Evolutionary conservation across 2,329 filamentous ascomycete species (phyloP).

Genomic region (Trichoderma sp.): DNA sequence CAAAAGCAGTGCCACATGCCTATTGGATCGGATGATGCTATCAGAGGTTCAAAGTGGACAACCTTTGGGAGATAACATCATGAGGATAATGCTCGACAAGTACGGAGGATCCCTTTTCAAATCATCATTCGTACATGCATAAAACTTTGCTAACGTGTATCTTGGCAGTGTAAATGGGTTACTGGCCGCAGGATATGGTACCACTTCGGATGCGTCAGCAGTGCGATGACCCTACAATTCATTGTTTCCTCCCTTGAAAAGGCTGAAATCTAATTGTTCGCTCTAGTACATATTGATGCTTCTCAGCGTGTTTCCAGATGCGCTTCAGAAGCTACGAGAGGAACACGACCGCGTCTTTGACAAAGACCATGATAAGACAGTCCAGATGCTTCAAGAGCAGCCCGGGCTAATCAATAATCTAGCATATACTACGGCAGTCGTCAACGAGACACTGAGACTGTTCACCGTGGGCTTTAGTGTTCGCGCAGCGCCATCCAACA

Average conservation of each 20-base stretch:
- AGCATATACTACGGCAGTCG: slow-evolving; percentile 55
- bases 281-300: slow-evolving; percentile 29
- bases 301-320: slow-evolving; percentile 33
- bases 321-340: slow-evolving; percentile 31
- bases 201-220: neutral
- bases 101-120: neutral
- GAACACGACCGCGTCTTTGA: slow-evolving; percentile 37
- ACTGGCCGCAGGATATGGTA: neutral
- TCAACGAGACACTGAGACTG: slow-evolving; percentile 58
- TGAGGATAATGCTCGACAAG: neutral
- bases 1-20: neutral
- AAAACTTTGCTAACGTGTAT: neutral
- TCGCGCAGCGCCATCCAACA: neutral
- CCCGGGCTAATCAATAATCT: slow-evolving; percentile 53
- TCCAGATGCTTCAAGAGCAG: slow-evolving; percentile 45
- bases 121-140: neutral
- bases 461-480: slow-evolving; percentile 50
- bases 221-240: neutral
- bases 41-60: neutral
- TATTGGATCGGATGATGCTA: neutral
- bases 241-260: neutral
- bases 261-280: neutral
- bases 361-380: slow-evolving; percentile 38
- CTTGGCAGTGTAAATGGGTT: neutral
- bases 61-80: neutral